A percentile compares a stretch with the other conserved stretches of the same genome.
phyloP scores from a whole-genome alignment of 805 yeast species.

The Sugiyamaella floridensis region DNA sequence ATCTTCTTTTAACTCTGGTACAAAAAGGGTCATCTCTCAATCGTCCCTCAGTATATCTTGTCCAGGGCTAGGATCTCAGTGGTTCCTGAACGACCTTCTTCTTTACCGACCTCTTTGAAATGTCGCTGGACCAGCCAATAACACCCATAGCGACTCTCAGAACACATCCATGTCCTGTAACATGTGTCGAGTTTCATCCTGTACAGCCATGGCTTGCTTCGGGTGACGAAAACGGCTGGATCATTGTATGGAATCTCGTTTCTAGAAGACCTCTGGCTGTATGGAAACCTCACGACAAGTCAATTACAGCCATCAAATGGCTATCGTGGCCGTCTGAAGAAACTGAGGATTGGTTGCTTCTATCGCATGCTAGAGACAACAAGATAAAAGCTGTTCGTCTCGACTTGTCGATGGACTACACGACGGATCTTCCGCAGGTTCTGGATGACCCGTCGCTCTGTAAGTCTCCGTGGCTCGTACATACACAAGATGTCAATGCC shows the following conservation, averaged over 20 bases:
- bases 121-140: neutral
- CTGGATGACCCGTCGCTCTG: constrained; percentile 19
- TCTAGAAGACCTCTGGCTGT: constrained; percentile 48
- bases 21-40: too few relatives aligned
- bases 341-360: constrained; percentile 24
- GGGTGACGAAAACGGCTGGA: constrained; percentile 57
- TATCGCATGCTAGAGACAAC: constrained; percentile 68
- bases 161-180: constrained; percentile 30
- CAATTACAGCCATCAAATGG: constrained; percentile 46
- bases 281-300: constrained; percentile 55
- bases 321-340: constrained; percentile 6
- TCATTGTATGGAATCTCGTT: constrained; percentile 57
- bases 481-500: constrained; percentile 62
- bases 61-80: too few relatives aligned
- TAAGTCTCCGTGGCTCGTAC: constrained; percentile 31
- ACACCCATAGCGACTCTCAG: constrained; percentile 28
- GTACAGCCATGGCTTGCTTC: constrained; percentile 39
- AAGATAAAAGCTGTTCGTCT: constrained; percentile 30
- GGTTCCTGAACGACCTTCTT: neutral
- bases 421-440: constrained; percentile 24
- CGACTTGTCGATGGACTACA: constrained; percentile 32
- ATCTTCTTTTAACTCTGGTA: too few relatives aligned
- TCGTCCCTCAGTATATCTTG: too few relatives aligned
- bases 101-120: neutral
- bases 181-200: constrained; percentile 26